phyloP scores from a whole-genome alignment of 192 early-diverging fungal species.

The Coemansia sp. region DNA sequence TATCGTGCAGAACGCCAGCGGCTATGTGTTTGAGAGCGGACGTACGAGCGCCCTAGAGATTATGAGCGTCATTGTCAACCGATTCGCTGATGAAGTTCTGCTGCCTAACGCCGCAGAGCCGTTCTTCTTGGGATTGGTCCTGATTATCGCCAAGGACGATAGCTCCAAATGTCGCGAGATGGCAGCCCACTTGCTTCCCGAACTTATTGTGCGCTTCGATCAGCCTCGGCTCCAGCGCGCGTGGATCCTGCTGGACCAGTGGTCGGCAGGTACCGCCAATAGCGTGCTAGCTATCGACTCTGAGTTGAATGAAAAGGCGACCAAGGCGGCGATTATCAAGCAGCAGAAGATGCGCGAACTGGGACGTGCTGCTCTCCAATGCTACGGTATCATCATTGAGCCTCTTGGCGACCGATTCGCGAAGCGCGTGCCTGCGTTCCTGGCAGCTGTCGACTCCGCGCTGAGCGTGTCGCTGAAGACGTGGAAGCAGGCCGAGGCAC shows the following conservation, averaged over 20 bases:
- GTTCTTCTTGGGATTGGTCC: constrained; percentile 84
- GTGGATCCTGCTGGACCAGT: constrained; percentile 73
- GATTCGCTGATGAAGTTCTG: constrained; percentile 76
- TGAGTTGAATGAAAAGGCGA: constrained; percentile 10
- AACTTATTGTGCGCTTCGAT: constrained; percentile 67
- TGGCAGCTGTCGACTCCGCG: constrained; percentile 58
- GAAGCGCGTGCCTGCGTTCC: constrained; percentile 56
- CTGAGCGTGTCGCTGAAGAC: constrained; percentile 50
- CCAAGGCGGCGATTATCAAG: constrained; percentile 5
- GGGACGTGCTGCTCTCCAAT: constrained; percentile 79
- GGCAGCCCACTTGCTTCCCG: constrained; percentile 73
- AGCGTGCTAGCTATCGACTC: constrained; percentile 1
- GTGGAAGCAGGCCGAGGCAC: constrained; percentile 54
- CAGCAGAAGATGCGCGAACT: constrained; percentile 61
- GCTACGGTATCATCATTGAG: constrained; percentile 84
- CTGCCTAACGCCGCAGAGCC: constrained; percentile 77
- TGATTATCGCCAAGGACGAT: constrained; percentile 89
- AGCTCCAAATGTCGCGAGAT: constrained; percentile 91
- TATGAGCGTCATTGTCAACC: constrained; percentile 75
- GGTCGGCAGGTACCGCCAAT: constrained; percentile 60
- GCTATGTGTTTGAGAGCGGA: constrained; percentile 91
- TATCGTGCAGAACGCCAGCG: constrained; percentile 83
- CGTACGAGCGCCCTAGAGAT: constrained; percentile 89
- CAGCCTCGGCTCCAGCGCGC: constrained; percentile 63
- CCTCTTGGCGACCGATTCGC: constrained; percentile 68